Evolutionary conservation across 495 filamentous ascomycete species (phyloP), one percentile per base, ranked within the genome.

Genomic region (Penicillium atrosanguineum): DNA sequence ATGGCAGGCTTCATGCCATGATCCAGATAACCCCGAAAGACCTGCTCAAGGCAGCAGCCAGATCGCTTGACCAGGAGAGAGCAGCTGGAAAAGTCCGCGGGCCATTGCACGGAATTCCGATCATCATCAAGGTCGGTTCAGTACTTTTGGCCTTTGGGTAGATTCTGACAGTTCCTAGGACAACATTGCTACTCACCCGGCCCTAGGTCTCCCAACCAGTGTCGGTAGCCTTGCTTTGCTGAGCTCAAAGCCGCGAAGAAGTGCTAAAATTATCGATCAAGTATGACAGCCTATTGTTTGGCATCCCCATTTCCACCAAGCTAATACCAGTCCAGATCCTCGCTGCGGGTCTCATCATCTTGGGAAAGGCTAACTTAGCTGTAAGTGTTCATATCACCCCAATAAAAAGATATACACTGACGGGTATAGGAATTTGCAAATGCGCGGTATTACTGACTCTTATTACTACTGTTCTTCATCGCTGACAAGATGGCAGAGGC

Each of bases 311-410:
- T 16, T 2, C 11, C 21, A 44, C 0, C 5, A 8, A 26, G 21
- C 44, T 52, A 26, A 52, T 14, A 16, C 16, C 6, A 7, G 11
- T 38, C 56, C 57, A 73, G 62, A 53, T 80, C 15, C 28, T 71
- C 15, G 61, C 62, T 44, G 72, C 74, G 0, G 78, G 77, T 11
- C 59, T 69, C 21, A 69, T 81, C 14, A 68, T 82, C 39, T 46
- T 81, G n/a, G 76, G 70, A 28, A 80, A 80, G 44, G 62, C 70
- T 1, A 79, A 77, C 49, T 53, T 79, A 55, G 65, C 67, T 12
- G 60, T 60, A 40, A 53, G 57, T 47, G 18, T 52, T 9, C 20
- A 23, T 50, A 15, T 8, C 16, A 6, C 11, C 45, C 18, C 28
- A 4, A 28, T 34, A 18, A n/a, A 34, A 7, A 14, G 7, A 0